Evolutionary conservation across 2,329 filamentous ascomycete species (phyloP), one percentile per base, ranked within the genome.

Genomic region (Diaporthe destruens): DNA sequence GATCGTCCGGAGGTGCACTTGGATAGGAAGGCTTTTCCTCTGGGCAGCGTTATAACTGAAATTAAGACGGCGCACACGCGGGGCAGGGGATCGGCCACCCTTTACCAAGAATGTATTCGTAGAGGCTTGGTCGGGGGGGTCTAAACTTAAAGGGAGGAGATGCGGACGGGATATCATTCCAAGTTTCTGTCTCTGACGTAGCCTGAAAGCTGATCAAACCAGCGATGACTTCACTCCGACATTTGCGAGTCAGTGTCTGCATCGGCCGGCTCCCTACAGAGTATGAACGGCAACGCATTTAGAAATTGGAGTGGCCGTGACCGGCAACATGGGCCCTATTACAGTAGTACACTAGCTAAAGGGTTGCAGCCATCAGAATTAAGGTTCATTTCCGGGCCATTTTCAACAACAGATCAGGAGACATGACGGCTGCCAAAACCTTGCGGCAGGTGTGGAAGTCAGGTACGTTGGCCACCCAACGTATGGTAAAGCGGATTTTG

Each of bases 231-330:
- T 66, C 47, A 66, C 47, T 20, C 8, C 32, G 14, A 36, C 47
- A 53, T 53, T 53, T 23, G 44, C 61, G 61, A 66, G 61, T 66
- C 61, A 66, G 44, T 11, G 20, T 51, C 61, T 66, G 61, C 53
- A 32, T 53, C 47, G 20, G 12, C 61, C 49, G 20, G 61, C 20
- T 61, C 23, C 6, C 9, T 2, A 6, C 9, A 36, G 42, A 18
- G 32, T 36, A 32, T 25, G n/a, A 14, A 16, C 34, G 61, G 44
- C 61, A 65, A 23, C 32, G n/a, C 12, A 29, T 51, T 3, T 14
- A 18, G 16, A 51, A 32, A 25, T 4, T 39, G 36, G 32, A 66
- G 29, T 53, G 47, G 47, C 20, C 47, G 20, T 23, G 1, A 29
- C 20, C 14, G 44, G 32, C 12, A 23, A 29, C 44, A 36, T 44